A percentile compares a stretch with the other conserved stretches of the same genome.
Conservation (phyloP, 306 rosid genomes). For the Gleditsia sinensis region DNA sequence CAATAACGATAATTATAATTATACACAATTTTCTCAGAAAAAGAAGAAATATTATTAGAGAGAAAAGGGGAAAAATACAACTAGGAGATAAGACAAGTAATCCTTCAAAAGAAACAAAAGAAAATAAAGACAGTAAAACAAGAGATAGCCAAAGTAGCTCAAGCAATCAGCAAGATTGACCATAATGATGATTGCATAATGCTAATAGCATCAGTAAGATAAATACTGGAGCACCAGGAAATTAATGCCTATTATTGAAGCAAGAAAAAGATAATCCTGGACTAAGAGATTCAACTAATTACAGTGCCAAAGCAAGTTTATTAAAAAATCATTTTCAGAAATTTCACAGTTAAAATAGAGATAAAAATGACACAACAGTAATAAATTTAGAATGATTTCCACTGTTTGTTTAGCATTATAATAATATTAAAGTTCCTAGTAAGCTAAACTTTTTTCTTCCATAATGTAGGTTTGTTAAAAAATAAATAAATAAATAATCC, state of each 20-base stretch:
- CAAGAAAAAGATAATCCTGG: neutral
- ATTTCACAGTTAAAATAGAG: neutral
- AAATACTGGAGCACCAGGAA: slow-evolving; percentile 3
- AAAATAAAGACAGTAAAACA: too few species aligned
- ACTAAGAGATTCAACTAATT: slow-evolving; percentile 14
- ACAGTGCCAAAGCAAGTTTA: neutral
- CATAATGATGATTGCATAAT: neutral
- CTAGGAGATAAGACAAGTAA: neutral
- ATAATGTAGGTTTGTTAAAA: too few species aligned
- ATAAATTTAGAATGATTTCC: neutral
- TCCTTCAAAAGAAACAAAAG: neutral
- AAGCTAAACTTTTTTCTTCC: neutral
- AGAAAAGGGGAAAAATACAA: neutral
- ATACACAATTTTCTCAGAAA: neutral
- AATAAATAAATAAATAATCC: too few species aligned
- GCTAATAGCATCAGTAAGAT: slow-evolving; percentile 15
- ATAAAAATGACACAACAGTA: neutral
- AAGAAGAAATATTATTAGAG: neutral
- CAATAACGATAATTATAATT: neutral
- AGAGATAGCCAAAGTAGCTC: too few species aligned
- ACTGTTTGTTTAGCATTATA: neutral
- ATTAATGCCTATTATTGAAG: neutral
- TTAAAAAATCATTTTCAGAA: neutral
- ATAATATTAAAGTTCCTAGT: neutral
- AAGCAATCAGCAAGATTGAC: neutral